These are phyloP conservation scores for Hypoxylon sp. DNA, from an alignment of 2,329 filamentous ascomycete species.

Conservation along the genomic window DNA sequence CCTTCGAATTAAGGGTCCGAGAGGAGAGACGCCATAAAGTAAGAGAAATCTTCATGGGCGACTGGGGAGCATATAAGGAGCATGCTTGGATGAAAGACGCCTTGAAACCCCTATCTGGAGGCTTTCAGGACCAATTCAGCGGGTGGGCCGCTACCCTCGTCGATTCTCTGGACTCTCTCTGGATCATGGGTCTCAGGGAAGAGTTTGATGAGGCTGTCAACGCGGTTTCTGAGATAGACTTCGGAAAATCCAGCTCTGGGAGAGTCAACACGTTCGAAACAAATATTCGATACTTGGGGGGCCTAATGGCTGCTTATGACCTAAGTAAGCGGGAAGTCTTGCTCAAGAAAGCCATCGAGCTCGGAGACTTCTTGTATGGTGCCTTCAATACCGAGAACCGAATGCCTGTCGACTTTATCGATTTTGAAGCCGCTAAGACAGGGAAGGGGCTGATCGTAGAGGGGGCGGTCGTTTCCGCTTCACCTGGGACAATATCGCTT, in stretches of 20 bases:
- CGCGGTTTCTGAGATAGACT: slow-evolving; percentile 63
- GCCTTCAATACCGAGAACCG: slow-evolving; percentile 63
- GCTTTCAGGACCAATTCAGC: slow-evolving; percentile 61
- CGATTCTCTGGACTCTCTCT: slow-evolving; percentile 66
- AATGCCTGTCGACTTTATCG: slow-evolving; percentile 64
- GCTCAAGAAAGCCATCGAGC: slow-evolving; percentile 61
- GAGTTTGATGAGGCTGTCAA: slow-evolving; percentile 65
- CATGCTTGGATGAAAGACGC: slow-evolving; percentile 66
- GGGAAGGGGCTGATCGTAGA: slow-evolving; percentile 56
- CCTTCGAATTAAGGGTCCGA: slow-evolving; percentile 46
- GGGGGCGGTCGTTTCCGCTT: slow-evolving; percentile 59
- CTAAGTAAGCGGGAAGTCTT: slow-evolving; percentile 58
- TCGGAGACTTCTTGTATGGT: slow-evolving; percentile 62
- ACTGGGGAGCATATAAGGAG: slow-evolving; percentile 63
- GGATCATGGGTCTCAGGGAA: slow-evolving; percentile 64
- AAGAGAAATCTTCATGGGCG: slow-evolving; percentile 54
- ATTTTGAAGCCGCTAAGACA: slow-evolving; percentile 59
- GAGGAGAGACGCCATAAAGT: slow-evolving; percentile 55
- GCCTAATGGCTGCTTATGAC: slow-evolving; percentile 59
- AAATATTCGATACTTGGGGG: slow-evolving; percentile 62
- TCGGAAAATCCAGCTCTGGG: slow-evolving; percentile 56
- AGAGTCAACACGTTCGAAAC: slow-evolving; percentile 62
- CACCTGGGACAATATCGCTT: slow-evolving; percentile 75
- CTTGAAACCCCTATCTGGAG: slow-evolving; percentile 61
- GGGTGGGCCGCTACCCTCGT: slow-evolving; percentile 68